Conservation (phyloP, 176 grass and related monocot species). For the Paspalum vaginatum region DNA sequence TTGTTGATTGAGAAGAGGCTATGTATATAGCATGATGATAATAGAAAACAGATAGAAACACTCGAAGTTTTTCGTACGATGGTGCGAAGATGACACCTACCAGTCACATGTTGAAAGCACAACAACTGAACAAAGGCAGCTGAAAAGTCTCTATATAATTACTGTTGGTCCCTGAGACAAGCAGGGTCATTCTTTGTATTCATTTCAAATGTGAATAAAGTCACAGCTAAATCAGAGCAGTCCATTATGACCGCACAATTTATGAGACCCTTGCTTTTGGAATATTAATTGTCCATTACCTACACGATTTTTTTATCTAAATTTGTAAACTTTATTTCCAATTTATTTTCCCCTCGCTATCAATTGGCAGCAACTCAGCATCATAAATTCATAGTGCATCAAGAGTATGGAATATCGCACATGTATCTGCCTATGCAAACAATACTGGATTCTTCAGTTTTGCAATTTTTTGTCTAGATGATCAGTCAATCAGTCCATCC, state of each 20-base stretch:
- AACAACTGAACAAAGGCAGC: slow-evolving; percentile 34
- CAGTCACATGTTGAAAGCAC: slow-evolving; percentile 22
- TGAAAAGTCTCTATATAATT: slow-evolving; percentile 41
- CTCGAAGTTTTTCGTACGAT: background rate
- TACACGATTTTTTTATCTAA: background rate
- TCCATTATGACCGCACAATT: slow-evolving; percentile 1
- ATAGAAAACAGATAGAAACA: slow-evolving; percentile 2
- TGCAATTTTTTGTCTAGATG: slow-evolving; percentile 23
- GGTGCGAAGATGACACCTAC: slow-evolving; percentile 15
- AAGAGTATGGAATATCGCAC: background rate
- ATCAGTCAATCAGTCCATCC: slow-evolving; percentile 37
- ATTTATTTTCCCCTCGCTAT: background rate
- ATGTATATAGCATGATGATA: slow-evolving; percentile 5
- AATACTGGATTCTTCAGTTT: slow-evolving; percentile 42
- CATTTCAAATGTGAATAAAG: slow-evolving; percentile 2
- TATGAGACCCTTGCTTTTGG: background rate
- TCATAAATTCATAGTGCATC: background rate
- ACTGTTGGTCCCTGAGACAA: slow-evolving; percentile 12
- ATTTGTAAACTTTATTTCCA: background rate
- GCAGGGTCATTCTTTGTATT: slow-evolving; percentile 2
- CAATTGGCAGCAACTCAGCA: background rate
- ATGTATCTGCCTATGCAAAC: slow-evolving; percentile 28
- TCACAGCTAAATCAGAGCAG: background rate
- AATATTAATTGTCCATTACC: background rate
- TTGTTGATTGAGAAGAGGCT: background rate